Evolutionary conservation across 306 rosid species (phyloP), one percentile per base, ranked within the genome.

Genomic region (Prunus padus): DNA sequence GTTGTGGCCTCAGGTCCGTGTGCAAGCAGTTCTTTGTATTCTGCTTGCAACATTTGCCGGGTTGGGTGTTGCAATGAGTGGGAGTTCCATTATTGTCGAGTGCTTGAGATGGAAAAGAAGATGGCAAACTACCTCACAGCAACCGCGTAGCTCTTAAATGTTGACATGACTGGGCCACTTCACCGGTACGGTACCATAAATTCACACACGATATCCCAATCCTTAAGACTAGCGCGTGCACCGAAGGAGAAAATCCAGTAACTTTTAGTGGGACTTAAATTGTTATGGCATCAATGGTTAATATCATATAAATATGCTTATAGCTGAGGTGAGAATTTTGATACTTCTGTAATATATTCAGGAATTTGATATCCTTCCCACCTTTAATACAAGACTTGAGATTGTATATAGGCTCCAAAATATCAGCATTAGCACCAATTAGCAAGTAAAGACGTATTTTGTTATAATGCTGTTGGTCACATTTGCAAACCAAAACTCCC

Each of bases 41-140:
- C 88, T 96, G 37, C 91, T 96, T 8, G 97, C 99, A 49, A 87
- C 99, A 71, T 92, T 96, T 85, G 87, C 98, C 11, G 98, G 99
- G 63, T 85, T 92, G 69, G 97, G 98, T 42, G 83, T 90, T 15
- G 89, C 91, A 70, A 88, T 96, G 98, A 92, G 97, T 52, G 98
- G 98, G 63, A 92, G 90, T 83, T 96, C 99, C 37, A 83, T 96
- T 51, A 25, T 92, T 28, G 73, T 83, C 0, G 98, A 96, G 75
- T 26, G 82, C 46, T 63, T 71, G 49, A 74, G 88, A 84, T 86
- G 89, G 92, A 88, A 86, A 82, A 88, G 87, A 75, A 83, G 86
- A 79, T 83, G 83, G 89, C 85, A 66, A 42, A 79, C 79, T 60
- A 74, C 64, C 9, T 55, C 83, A 19, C 80, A 76, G 67, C 98